Percentiles rank a stretch among this genome's conserved stretches.
Conservation (phyloP, 306 rosid species). For the Citrullus mucosospermus region DNA sequence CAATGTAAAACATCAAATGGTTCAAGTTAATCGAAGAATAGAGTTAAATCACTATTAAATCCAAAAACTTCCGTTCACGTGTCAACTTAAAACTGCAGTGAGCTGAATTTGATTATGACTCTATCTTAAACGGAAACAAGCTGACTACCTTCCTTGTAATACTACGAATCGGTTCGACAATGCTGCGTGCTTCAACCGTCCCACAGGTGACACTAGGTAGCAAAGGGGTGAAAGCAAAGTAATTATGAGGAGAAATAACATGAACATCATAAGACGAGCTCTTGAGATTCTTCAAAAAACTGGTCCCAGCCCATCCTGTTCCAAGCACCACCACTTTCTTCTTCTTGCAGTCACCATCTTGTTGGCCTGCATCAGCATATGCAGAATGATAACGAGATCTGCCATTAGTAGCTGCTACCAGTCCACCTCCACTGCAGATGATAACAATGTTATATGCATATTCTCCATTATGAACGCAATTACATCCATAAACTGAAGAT, state of each 20-base stretch:
- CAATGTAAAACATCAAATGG: background rate
- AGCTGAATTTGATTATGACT: background rate
- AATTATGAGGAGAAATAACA: slow-evolving; percentile 73
- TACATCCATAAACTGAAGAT: background rate
- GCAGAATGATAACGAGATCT: slow-evolving; percentile 8
- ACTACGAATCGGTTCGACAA: slow-evolving; percentile 59
- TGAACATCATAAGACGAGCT: slow-evolving; percentile 46
- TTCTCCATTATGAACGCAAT: background rate
- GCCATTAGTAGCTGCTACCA: slow-evolving; percentile 28
- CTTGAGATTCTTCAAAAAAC: slow-evolving; percentile 56
- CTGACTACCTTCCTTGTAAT: slow-evolving; percentile 37
- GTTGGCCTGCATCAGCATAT: slow-evolving; percentile 16
- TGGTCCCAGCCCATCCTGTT: slow-evolving; percentile 79
- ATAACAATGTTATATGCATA: background rate
- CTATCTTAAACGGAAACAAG: background rate
- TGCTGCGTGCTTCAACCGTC: slow-evolving; percentile 62
- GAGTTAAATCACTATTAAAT: background rate
- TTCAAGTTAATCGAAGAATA: background rate
- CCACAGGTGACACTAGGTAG: slow-evolving; percentile 77
- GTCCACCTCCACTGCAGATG: slow-evolving; percentile 54
- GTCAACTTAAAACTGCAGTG: background rate
- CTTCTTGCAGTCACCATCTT: slow-evolving; percentile 11
- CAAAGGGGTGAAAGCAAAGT: slow-evolving; percentile 76
- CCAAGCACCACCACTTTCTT: slow-evolving; percentile 79
- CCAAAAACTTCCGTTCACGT: background rate